Base-by-base conservation (phyloP, 305 asterid genomes). In the Fraxinus latifolia region DNA sequence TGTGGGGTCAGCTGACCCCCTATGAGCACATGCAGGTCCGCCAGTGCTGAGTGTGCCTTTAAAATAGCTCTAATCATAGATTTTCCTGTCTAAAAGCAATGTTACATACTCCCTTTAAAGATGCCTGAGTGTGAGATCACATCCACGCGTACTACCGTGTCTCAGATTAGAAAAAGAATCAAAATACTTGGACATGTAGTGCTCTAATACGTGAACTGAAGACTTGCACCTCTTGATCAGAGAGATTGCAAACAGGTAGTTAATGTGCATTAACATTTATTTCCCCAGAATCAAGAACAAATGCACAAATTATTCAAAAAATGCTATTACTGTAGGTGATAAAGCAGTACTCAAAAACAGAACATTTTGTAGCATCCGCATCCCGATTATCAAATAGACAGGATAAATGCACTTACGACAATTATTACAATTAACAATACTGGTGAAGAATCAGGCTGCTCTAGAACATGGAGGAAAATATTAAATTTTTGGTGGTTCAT, bases 401-500 rank as follows among this genome's bases (percentile, higher is more conserved):
- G 47, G 44, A 79, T 39, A 70, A 77, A 77, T 50, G 27, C 44
- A 55, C 27, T 58, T 7, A 23, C 17, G 3, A 33, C 5, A 62
- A 78, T 76, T 14, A 72, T 6, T 9, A 58, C n/a, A 32, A 31
- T 33, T 33, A 33, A 17, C 44, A 60, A 73, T 68, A 44, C 17
- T 15, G 31, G 42, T 50, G n/a, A 34, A 83, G 77, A 25, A 74
- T 19, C 27, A 37, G 23, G n/a, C 44, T 6, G 72, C 70, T 25
- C 74, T 42, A 9, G 14, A 12, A 76, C 50, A 36, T 36, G 42
- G 14, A 76, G 78, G 71, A 77, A 33, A 78, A 39, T 15, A 31
- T 77, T 58, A 44, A 84, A 80, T 5, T 39, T n/a, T 33, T 19
- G 58, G 53, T 42, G 33, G 76, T 65, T 70, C 42, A 70, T 71